Evolutionary conservation across 2,329 filamentous ascomycete genomes (phyloP).

Genomic region (Alternaria longipes): DNA sequence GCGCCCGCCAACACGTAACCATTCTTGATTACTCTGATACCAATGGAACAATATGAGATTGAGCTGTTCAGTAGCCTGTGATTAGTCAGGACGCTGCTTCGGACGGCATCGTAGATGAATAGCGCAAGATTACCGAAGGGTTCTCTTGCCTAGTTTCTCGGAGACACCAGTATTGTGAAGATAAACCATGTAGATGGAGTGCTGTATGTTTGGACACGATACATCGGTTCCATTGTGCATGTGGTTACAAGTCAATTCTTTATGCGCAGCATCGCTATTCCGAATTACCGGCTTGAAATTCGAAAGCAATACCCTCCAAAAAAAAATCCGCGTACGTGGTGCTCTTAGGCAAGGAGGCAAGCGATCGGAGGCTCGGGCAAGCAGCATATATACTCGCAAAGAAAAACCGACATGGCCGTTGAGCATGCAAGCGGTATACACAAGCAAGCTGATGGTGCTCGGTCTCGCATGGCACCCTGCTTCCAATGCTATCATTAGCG

Average conservation of each 20-base stretch:
- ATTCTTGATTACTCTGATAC: neutral
- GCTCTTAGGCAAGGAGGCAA: neutral
- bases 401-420: neutral
- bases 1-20: conserved; percentile 15
- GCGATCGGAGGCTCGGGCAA: neutral
- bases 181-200: too few species aligned
- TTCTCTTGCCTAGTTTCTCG: conserved; percentile 4
- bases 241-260: too few species aligned
- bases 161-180: neutral
- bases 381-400: neutral
- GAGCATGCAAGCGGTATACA: neutral
- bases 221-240: too few species aligned
- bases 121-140: conserved; percentile 15
- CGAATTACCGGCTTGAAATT: too few species aligned
- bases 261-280: too few species aligned
- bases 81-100: conserved; percentile 17
- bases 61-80: conserved; percentile 22
- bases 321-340: neutral
- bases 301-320: too few species aligned
- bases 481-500: neutral
- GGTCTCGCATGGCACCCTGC: neutral
- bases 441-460: neutral
- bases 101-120: conserved; percentile 16
- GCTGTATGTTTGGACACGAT: too few species aligned
- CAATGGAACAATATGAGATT: conserved; percentile 21